phyloP scores from a whole-genome alignment of 352 stramenopile genomes.

The Phytophthora tubulina region DNA sequence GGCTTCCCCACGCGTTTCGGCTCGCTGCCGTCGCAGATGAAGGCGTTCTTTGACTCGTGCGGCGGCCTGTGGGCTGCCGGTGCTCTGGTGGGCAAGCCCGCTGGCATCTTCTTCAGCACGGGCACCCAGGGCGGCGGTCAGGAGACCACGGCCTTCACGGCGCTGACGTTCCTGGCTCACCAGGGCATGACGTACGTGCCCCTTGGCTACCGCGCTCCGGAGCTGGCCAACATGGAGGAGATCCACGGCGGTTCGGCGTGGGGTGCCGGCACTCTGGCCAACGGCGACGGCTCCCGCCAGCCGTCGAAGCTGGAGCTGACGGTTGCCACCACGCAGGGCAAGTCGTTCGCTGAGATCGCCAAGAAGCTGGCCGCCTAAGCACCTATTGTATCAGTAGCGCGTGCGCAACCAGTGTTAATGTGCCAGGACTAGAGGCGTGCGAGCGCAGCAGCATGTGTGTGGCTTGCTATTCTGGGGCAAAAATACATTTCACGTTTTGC shows the following conservation, averaged over 20 bases:
- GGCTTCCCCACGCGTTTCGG: constrained; percentile 43
- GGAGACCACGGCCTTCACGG: constrained; percentile 40
- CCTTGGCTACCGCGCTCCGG: constrained; percentile 33
- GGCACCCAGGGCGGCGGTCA: constrained; percentile 38
- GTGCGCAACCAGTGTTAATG: not conserved
- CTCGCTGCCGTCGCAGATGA: constrained; percentile 38
- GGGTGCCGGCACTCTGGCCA: constrained; percentile 34
- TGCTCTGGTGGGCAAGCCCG: constrained; percentile 34
- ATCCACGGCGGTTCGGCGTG: constrained; percentile 37
- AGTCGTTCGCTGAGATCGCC: constrained; percentile 79
- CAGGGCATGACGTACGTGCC: constrained; percentile 37
- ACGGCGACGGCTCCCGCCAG: constrained; percentile 49
- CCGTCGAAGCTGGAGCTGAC: constrained; percentile 80
- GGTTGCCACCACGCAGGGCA: constrained; percentile 78
- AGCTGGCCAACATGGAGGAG: constrained; percentile 43
- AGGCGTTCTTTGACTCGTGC: constrained; percentile 38
- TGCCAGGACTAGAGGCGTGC: not conserved
- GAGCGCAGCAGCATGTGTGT: not conserved
- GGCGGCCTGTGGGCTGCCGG: constrained; percentile 38
- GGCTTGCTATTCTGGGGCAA: not conserved
- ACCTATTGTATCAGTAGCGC: constrained; percentile 32
- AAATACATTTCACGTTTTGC: not conserved
- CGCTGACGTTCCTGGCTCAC: constrained; percentile 40
- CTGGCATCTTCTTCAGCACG: constrained; percentile 44
- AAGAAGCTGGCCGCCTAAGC: constrained; percentile 64